Evolutionary conservation across 192 early-diverging fungal species (phyloP).

Genomic region (Coemansia sp.): DNA sequence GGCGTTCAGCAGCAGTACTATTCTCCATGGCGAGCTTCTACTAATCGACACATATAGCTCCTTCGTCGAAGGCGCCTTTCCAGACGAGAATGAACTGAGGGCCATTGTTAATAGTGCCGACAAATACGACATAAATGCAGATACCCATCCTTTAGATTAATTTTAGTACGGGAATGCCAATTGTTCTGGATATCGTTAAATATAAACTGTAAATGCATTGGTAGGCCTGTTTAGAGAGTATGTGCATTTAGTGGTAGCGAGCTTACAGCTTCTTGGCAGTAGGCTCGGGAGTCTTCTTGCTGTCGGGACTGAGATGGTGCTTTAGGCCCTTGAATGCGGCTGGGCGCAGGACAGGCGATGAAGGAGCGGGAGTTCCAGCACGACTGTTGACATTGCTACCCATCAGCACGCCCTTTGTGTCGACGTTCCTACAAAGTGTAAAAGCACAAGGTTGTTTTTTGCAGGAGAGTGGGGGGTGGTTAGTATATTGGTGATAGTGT

Average conservation of each 20-base stretch:
- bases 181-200: neutral
- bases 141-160: neutral
- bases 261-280: constrained; percentile 10
- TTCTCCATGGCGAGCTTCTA: neutral
- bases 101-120: neutral
- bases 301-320: constrained; percentile 26
- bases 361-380: constrained; percentile 25
- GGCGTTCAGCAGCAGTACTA: neutral
- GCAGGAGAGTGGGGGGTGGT: neutral
- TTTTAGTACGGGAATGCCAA: neutral
- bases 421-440: constrained; percentile 28
- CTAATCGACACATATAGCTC: neutral
- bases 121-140: neutral
- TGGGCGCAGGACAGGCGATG: constrained; percentile 27
- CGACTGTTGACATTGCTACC: constrained; percentile 27
- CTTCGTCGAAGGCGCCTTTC: neutral
- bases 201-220: neutral
- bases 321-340: constrained; percentile 14
- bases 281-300: constrained; percentile 16
- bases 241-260: neutral
- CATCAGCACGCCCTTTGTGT: constrained; percentile 13
- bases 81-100: neutral
- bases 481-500: constrained; percentile 1
- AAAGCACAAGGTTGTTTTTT: neutral
- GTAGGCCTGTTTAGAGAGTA: neutral